Percentiles rank a stretch among this genome's conserved stretches.
Evolutionary conservation across 495 filamentous ascomycete genomes (phyloP).

Genomic region (Neurospora discreta): DNA sequence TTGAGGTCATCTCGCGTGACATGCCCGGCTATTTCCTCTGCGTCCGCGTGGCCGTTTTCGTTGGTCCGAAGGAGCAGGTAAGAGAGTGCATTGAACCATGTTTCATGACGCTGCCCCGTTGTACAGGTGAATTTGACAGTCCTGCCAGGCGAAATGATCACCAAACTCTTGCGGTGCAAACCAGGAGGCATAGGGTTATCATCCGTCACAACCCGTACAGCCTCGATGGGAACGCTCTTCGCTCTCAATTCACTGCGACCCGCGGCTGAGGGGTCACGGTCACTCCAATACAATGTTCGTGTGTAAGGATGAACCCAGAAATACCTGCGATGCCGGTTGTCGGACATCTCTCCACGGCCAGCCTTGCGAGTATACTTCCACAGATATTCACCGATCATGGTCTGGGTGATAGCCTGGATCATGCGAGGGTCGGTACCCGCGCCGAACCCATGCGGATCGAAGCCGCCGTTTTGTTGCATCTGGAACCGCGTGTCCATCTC

Average conservation of each 20-base stretch:
- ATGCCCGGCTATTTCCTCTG: conserved; percentile 44
- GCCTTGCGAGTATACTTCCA: conserved; percentile 98
- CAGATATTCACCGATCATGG: conserved; percentile 97
- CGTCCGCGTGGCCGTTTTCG: conserved; percentile 45
- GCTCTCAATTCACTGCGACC: conserved; percentile 71
- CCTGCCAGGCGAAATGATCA: conserved; percentile 82
- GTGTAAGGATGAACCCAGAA: conserved; percentile 99
- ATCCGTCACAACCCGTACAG: conserved; percentile 85
- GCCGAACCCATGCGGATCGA: conserved; percentile 48
- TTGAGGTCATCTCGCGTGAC: conserved; percentile 66
- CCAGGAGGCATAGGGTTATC: conserved; percentile 94
- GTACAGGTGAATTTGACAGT: conserved; percentile 86
- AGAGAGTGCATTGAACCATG: conserved; percentile 95
- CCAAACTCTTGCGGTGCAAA: conserved; percentile 82
- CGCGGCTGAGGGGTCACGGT: conserved; percentile 70
- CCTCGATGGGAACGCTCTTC: conserved; percentile 91
- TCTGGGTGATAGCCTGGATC: conserved; percentile 99
- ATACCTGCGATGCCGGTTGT: conserved; percentile 81
- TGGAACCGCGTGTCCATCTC: conserved; percentile 88
- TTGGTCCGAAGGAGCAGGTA: conserved; percentile 76
- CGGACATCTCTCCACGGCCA: conserved; percentile 74
- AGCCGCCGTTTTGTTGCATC: conserved; percentile 46
- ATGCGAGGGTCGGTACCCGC: conserved; percentile 82
- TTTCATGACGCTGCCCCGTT: conserved; percentile 89
- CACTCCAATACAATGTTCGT: conserved; percentile 92